Evolutionary conservation across 2,329 filamentous ascomycete genomes (phyloP), one percentile per base, ranked within the genome.

Genomic region (Colletotrichum cordylinicola): DNA sequence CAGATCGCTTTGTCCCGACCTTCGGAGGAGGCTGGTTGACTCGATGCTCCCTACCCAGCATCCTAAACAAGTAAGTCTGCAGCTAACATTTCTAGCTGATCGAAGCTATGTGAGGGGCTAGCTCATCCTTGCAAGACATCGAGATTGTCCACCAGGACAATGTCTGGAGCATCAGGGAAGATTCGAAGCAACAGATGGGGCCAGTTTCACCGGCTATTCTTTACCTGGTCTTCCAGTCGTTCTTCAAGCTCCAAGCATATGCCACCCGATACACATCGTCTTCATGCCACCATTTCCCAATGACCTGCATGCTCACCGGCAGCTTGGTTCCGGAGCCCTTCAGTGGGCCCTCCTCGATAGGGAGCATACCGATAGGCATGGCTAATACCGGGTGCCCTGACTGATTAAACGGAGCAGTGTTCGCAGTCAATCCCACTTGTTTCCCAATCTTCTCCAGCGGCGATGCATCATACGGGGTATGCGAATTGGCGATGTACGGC

Each of bases 351-450:
- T 74, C 67, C 27, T 74, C 60, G 13, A 71, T 66, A 1, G 72
- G 52, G 7, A 74, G 60, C 67, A 74, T 67, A 8, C 16, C 78
- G 64, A 33, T 78, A 58, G 12, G 75, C 70, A 65, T 77, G 21
- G 24, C 75, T 74, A 90, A 77, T 0, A 84, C 88, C 7, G 87
- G 87, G 82, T 90, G 88, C 0, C 88, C 87, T 1, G 87, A 89
- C 5, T 87, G 81, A 79, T 90, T 89, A 79, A 90, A 89, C 4
- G 86, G 85, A 52, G 85, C 86, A 1, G 88, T 87, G 68, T 87
- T 89, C 72, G 83, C 82, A 6, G 87, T 88, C 37, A 86, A 80
- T 1, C 88, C 88, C 37, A 89, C 58, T 35, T 86, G 85, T 21
- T 84, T 82, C 35, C 82, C 82, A 70, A 89, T 83, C 74, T 86